Conservation (phyloP, 192 early-diverging fungal species). For the Tieghemiomyces parasiticus region DNA sequence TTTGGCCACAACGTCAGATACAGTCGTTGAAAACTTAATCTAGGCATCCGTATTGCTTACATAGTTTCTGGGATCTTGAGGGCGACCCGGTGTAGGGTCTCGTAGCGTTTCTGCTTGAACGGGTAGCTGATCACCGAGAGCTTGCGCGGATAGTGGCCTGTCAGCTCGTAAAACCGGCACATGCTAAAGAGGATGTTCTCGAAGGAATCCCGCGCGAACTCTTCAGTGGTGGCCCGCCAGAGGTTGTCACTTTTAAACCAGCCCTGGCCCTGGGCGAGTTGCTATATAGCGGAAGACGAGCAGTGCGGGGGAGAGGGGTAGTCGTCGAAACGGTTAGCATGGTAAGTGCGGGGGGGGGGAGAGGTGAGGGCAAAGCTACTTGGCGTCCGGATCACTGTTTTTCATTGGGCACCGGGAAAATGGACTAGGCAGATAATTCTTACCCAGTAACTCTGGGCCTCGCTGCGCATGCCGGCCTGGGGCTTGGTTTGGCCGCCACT, state of each 20-base stretch:
- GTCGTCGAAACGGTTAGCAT: too few relatives aligned
- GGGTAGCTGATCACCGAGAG: slow-evolving; percentile 26
- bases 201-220: slow-evolving; percentile 34
- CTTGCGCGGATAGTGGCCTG: slow-evolving; percentile 26
- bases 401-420: too few relatives aligned
- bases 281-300: background rate
- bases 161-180: slow-evolving; percentile 31
- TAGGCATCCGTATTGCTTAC: background rate
- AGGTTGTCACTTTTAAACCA: slow-evolving; percentile 24
- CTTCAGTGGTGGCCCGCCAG: slow-evolving; percentile 28
- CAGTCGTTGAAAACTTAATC: background rate
- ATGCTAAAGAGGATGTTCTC: slow-evolving; percentile 35
- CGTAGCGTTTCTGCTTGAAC: slow-evolving; percentile 26
- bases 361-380: too few relatives aligned
- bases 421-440: too few relatives aligned
- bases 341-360: too few relatives aligned
- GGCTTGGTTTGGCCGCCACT: slow-evolving; percentile 27
- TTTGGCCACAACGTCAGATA: background rate
- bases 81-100: slow-evolving; percentile 25
- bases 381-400: too few relatives aligned
- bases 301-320: too few relatives aligned
- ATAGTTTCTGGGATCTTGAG: slow-evolving; percentile 25
- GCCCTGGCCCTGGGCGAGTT: slow-evolving; percentile 24
- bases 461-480: slow-evolving; percentile 23
- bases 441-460: slow-evolving; percentile 32